Conservation (phyloP, 352 stramenopile genomes). For the Sclerospora graminicola region DNA sequence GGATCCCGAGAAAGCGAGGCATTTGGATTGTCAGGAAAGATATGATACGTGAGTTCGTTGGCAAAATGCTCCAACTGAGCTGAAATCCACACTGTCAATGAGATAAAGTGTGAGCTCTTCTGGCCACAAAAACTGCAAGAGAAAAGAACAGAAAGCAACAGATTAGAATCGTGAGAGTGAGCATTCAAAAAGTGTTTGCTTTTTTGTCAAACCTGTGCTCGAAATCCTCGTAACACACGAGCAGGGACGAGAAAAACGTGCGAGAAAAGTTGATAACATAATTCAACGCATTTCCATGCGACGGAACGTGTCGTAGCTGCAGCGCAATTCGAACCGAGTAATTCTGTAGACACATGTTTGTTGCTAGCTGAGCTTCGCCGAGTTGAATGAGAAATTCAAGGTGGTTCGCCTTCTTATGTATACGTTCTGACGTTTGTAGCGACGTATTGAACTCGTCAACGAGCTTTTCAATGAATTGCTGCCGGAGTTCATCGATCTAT, state of each 20-base stretch:
- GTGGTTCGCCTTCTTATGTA: slow-evolving; percentile 80
- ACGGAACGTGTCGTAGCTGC: slow-evolving; percentile 64
- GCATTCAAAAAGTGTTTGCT: background rate
- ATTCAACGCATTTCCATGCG: slow-evolving; percentile 60
- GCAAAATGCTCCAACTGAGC: slow-evolving; percentile 69
- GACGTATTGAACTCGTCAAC: slow-evolving; percentile 71
- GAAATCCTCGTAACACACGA: slow-evolving; percentile 79
- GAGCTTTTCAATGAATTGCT: slow-evolving; percentile 43
- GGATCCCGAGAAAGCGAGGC: slow-evolving; percentile 13
- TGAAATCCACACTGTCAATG: slow-evolving; percentile 75
- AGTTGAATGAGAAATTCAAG: slow-evolving; percentile 65
- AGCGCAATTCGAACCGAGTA: slow-evolving; percentile 71
- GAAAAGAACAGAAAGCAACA: slow-evolving; percentile 1
- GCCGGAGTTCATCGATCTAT: slow-evolving; percentile 43
- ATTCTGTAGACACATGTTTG: slow-evolving; percentile 76
- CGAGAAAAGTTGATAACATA: slow-evolving; percentile 78
- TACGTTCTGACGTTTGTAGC: slow-evolving; percentile 67
- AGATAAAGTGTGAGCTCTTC: slow-evolving; percentile 63
- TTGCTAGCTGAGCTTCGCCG: slow-evolving; percentile 49
- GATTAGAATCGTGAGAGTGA: background rate
- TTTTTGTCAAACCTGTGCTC: slow-evolving; percentile 35
- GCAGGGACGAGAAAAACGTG: slow-evolving; percentile 78
- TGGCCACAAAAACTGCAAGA: slow-evolving; percentile 54
- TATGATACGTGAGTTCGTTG: slow-evolving; percentile 58
- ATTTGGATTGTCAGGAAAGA: slow-evolving; percentile 49